phyloP scores from a whole-genome alignment of 192 early-diverging fungal genomes.

The Spinellus fusiger region DNA sequence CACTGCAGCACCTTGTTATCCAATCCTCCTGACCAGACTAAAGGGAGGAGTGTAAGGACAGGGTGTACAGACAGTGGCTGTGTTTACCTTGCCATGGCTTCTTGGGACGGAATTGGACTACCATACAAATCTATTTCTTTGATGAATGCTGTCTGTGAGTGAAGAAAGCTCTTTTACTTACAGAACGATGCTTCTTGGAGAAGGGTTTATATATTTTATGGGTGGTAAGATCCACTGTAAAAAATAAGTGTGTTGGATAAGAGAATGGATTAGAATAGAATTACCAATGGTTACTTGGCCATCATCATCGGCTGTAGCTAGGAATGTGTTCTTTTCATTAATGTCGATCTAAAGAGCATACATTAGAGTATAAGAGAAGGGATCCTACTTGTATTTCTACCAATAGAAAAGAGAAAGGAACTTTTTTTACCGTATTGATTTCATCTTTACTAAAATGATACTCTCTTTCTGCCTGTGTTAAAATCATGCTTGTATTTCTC shows the following conservation, averaged over 20 bases:
- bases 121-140: conserved; percentile 40
- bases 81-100: conserved; percentile 42
- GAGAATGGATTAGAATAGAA: neutral
- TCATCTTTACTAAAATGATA: conserved; percentile 44
- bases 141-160: neutral
- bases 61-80: neutral
- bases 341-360: conserved; percentile 37
- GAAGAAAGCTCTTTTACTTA: conserved; percentile 13
- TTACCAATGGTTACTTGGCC: conserved; percentile 37
- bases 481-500: conserved; percentile 28
- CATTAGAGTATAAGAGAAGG: neutral
- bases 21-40: conserved; percentile 47
- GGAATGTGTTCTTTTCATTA: conserved; percentile 37
- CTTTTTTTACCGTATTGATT: conserved; percentile 36
- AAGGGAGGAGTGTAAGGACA: neutral
- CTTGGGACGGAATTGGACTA: conserved; percentile 37
- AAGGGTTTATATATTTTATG: conserved; percentile 37
- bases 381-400: neutral
- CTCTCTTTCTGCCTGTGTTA: conserved; percentile 20
- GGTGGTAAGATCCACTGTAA: conserved; percentile 36
- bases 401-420: neutral
- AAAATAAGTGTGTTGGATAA: neutral
- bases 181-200: conserved; percentile 39
- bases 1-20: conserved; percentile 41
- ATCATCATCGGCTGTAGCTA: conserved; percentile 42